Evolutionary conservation across 805 yeast species (phyloP).

Genomic region (Zygoascus biomembranicola): DNA sequence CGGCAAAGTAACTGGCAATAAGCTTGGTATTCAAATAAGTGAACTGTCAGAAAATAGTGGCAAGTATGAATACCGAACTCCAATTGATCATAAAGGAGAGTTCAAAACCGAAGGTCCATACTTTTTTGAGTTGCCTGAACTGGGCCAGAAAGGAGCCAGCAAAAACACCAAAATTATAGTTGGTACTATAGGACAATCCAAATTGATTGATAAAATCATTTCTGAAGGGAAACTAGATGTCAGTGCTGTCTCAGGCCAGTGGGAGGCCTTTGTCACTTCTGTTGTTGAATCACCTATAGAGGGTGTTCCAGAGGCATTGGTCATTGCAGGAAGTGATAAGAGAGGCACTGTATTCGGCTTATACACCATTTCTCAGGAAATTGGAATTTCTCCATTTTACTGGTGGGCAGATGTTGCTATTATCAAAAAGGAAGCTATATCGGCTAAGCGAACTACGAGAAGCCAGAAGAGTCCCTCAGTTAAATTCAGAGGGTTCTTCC

Average conservation of each 20-base stretch:
- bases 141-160: slow-evolving; percentile 1
- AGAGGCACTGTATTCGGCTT: slow-evolving; percentile 13
- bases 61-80: slow-evolving; percentile 10
- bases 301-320: slow-evolving; percentile 8
- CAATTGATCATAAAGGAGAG: not conserved
- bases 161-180: slow-evolving; percentile 8
- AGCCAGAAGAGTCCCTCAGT: slow-evolving; percentile 10
- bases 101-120: slow-evolving; percentile 6
- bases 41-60: slow-evolving; percentile 8
- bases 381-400: slow-evolving; percentile 14
- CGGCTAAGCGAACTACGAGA: slow-evolving; percentile 1
- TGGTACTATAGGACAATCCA: slow-evolving; percentile 13
- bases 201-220: slow-evolving; percentile 7
- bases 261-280: slow-evolving; percentile 9
- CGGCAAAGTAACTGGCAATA: slow-evolving; percentile 7
- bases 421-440: slow-evolving; percentile 4
- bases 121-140: slow-evolving; percentile 2
- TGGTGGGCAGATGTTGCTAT: slow-evolving; percentile 12
- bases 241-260: slow-evolving; percentile 5
- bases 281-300: slow-evolving; percentile 5
- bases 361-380: slow-evolving; percentile 12
- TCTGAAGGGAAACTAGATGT: slow-evolving; percentile 10
- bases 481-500: slow-evolving; percentile 13
- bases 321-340: slow-evolving; percentile 13
- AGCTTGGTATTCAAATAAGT: not conserved